Conservation (phyloP, 345 rosid species). For the Balakata baccata region DNA sequence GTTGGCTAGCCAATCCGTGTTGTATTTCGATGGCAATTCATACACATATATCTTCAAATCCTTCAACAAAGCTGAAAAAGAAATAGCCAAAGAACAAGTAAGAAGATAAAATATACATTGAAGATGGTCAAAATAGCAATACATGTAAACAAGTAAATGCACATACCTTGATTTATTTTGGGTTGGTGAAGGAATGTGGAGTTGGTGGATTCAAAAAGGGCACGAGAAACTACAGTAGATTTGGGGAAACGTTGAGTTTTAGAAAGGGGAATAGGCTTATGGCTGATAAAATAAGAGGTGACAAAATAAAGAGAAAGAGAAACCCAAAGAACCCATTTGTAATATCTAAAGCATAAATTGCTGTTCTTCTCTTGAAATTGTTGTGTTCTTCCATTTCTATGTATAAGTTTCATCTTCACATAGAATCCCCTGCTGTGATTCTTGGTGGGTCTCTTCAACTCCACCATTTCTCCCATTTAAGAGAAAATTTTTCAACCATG, state of each 20-base stretch:
- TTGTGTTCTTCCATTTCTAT: constrained; percentile 31
- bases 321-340: constrained; percentile 85
- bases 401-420: constrained; percentile 46
- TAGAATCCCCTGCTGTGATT: constrained; percentile 37
- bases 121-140: neutral
- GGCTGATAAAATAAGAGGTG: constrained; percentile 57
- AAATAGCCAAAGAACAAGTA: neutral
- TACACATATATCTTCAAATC: constrained; percentile 75
- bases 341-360: constrained; percentile 47
- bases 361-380: constrained; percentile 39
- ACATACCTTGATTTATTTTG: constrained; percentile 36
- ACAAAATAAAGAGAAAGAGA: constrained; percentile 68
- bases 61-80: constrained; percentile 39
- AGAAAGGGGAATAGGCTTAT: constrained; percentile 46
- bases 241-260: constrained; percentile 39
- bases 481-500: constrained; percentile 7
- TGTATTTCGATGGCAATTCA: constrained; percentile 72
- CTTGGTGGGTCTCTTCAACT: constrained; percentile 38
- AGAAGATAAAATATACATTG: neutral
- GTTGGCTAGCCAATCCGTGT: constrained; percentile 73
- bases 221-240: constrained; percentile 48
- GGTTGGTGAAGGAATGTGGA: constrained; percentile 30
- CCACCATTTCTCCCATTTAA: constrained; percentile 46
- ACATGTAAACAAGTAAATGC: too few species aligned
- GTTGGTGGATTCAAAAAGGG: constrained; percentile 57